A percentile compares a stretch with the other conserved stretches of the same genome.
These are phyloP conservation scores for Saccharomycopsis sp. DNA, from an alignment of 805 yeast species.

Conservation along the genomic window DNA sequence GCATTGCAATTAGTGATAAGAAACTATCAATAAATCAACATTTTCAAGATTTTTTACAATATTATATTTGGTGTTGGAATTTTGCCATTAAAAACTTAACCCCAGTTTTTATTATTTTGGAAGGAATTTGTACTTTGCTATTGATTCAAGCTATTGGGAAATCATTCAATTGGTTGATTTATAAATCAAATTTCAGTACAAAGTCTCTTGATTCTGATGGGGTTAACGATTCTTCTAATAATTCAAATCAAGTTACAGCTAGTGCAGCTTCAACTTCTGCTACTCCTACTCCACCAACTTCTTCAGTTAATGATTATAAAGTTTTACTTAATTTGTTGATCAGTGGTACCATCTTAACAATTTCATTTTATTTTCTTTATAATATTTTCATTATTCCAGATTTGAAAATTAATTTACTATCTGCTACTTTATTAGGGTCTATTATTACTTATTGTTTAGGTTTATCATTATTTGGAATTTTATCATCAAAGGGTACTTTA, in stretches of 20 bases:
- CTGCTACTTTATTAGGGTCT: conserved; percentile 81
- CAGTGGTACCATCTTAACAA: conserved; percentile 67
- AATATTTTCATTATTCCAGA: conserved; percentile 74
- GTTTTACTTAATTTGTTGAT: conserved; percentile 60
- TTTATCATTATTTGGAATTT: conserved; percentile 73
- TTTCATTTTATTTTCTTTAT: conserved; percentile 67
- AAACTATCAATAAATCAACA: not conserved
- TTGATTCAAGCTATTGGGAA: conserved; percentile 92
- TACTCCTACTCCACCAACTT: conserved; percentile 1
- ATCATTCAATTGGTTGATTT: conserved; percentile 58
- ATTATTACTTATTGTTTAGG: conserved; percentile 66
- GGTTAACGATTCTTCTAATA: conserved; percentile 1
- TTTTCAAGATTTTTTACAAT: conserved; percentile 29
- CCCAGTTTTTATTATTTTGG: conserved; percentile 78
- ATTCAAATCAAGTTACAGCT: conserved; percentile 12
- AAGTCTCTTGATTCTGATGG: too few relatives aligned
- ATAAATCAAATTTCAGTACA: conserved; percentile 17
- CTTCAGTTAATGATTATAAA: conserved; percentile 57
- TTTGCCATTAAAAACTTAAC: conserved; percentile 67
- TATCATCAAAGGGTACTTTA: conserved; percentile 78
- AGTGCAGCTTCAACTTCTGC: not conserved
- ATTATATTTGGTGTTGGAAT: conserved; percentile 46
- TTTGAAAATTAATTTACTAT: conserved; percentile 49
- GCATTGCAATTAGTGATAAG: not conserved
- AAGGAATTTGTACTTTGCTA: conserved; percentile 85